A percentile compares a stretch with the other conserved stretches of the same genome.
phyloP scores from a whole-genome alignment of 768 basidiomycete genomes.

The Boletus sensibilis region DNA sequence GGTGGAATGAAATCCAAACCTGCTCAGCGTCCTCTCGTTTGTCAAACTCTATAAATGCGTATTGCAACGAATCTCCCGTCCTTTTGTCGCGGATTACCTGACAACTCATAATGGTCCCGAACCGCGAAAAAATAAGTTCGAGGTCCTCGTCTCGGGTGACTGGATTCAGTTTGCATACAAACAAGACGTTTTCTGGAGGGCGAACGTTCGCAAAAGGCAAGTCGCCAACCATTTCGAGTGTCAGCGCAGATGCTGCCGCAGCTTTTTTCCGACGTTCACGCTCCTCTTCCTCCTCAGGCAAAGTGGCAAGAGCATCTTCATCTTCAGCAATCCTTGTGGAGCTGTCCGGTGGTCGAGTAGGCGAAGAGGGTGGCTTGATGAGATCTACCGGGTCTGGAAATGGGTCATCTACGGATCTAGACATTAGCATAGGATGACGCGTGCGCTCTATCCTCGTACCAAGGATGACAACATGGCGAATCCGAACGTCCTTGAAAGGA shows the following conservation, averaged over 20 bases:
- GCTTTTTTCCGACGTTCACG: slow-evolving; percentile 79
- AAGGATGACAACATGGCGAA: slow-evolving; percentile 93
- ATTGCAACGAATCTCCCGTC: slow-evolving; percentile 95
- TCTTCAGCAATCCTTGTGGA: slow-evolving; percentile 92
- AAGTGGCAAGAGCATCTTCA: slow-evolving; percentile 80
- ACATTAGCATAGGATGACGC: slow-evolving; percentile 2
- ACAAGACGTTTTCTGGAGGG: slow-evolving; percentile 96
- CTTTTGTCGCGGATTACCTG: slow-evolving; percentile 96
- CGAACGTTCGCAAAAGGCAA: slow-evolving; percentile 96
- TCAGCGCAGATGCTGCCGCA: slow-evolving; percentile 89
- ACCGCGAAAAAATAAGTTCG: slow-evolving; percentile 95
- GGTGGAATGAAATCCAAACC: slow-evolving; percentile 43
- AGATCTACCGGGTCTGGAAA: slow-evolving; percentile 86
- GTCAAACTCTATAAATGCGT: slow-evolving; percentile 98
- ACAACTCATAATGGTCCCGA: slow-evolving; percentile 94
- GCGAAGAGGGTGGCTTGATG: slow-evolving; percentile 68
- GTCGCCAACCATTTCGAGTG: slow-evolving; percentile 99
- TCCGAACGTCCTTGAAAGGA: slow-evolving; percentile 91
- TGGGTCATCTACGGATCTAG: slow-evolving; percentile 72
- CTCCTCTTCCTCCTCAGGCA: slow-evolving; percentile 87
- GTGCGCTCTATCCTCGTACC: slow-evolving; percentile 45
- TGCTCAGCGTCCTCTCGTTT: slow-evolving; percentile 91
- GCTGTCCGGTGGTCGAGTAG: slow-evolving; percentile 78
- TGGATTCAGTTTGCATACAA: slow-evolving; percentile 97
- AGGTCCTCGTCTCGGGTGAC: slow-evolving; percentile 95